Evolutionary conservation across 441 rosid genomes (phyloP).

Genomic region (Euphorbia corollata): DNA sequence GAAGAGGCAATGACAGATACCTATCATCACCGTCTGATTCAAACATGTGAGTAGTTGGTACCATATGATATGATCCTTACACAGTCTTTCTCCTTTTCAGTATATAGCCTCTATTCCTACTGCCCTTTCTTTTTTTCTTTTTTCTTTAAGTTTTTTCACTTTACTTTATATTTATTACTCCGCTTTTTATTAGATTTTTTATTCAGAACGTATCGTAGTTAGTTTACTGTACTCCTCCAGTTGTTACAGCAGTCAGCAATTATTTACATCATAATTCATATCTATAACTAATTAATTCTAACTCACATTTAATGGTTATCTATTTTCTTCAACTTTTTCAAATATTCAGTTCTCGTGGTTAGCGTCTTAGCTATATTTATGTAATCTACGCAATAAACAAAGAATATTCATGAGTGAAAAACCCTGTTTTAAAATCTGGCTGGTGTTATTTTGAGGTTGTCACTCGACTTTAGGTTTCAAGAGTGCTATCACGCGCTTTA

Average conservation of each 20-base stretch:
- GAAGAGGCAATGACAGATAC: not conserved
- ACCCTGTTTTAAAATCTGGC: too few species aligned
- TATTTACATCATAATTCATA: not conserved
- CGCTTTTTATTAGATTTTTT: not conserved
- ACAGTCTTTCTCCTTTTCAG: not conserved
- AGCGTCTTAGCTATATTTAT: too few species aligned
- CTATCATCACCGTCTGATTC: not conserved
- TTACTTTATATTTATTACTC: not conserved
- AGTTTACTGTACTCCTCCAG: not conserved
- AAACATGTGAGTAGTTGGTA: not conserved
- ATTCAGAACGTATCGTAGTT: not conserved
- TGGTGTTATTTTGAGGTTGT: too few species aligned
- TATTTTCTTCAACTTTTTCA: not conserved
- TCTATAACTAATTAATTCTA: not conserved
- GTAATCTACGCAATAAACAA: not conserved
- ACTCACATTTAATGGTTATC: not conserved
- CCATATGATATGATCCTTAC: not conserved
- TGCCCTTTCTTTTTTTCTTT: not conserved
- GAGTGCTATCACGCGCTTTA: too few species aligned
- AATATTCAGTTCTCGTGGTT: too few species aligned
- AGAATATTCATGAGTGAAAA: too few species aligned
- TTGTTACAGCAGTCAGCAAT: not conserved
- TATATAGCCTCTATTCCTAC: not conserved
- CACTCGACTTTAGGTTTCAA: too few species aligned
- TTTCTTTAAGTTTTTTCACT: not conserved